Percentiles rank a stretch among this genome's conserved stretches.
Evolutionary conservation across 1,284 basidiomycete genomes (phyloP).

Genomic region (Porodaedalea pini): DNA sequence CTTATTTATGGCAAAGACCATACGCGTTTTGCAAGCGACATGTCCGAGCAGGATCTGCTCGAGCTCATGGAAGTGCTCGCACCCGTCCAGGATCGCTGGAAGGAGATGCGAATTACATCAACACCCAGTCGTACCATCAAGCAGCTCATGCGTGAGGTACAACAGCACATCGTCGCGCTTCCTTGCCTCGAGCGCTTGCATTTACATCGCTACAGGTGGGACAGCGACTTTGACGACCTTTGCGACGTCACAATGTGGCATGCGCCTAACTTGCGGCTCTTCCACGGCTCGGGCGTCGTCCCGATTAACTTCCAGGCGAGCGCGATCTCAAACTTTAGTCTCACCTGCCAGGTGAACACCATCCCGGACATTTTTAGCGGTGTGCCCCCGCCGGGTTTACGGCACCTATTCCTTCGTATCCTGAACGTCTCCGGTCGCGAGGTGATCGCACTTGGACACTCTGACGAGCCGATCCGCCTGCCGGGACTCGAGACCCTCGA

Average conservation of each 20-base stretch:
- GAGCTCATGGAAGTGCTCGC: conserved; percentile 11
- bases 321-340: conserved; percentile 4
- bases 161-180: conserved; percentile 4
- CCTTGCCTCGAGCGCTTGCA: conserved; percentile 2
- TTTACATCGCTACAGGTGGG: conserved; percentile 14
- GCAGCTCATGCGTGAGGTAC: conserved; percentile 13
- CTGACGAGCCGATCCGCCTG: conserved; percentile 3
- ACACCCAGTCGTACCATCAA: conserved; percentile 13
- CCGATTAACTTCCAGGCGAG: conserved; percentile 8
- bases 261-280: conserved; percentile 12
- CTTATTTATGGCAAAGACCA: conserved; percentile 14
- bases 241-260: conserved; percentile 3
- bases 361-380: conserved; percentile 9
- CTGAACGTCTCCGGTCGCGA: conserved; percentile 12
- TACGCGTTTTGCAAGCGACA: conserved; percentile 11
- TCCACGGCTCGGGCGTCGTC: conserved; percentile 10
- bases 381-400: not conserved
- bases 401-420: conserved; percentile 1
- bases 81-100: conserved; percentile 8
- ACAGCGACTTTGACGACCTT: conserved; percentile 12
- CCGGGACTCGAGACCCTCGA: conserved; percentile 10
- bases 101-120: conserved; percentile 11
- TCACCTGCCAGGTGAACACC: conserved; percentile 13
- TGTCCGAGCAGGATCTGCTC: conserved; percentile 10
- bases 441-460: conserved; percentile 1